Evolutionary conservation across 23 red algal species (phyloP), one percentile per base, ranked within the genome.

Genomic region (Chondrus crispus): DNA sequence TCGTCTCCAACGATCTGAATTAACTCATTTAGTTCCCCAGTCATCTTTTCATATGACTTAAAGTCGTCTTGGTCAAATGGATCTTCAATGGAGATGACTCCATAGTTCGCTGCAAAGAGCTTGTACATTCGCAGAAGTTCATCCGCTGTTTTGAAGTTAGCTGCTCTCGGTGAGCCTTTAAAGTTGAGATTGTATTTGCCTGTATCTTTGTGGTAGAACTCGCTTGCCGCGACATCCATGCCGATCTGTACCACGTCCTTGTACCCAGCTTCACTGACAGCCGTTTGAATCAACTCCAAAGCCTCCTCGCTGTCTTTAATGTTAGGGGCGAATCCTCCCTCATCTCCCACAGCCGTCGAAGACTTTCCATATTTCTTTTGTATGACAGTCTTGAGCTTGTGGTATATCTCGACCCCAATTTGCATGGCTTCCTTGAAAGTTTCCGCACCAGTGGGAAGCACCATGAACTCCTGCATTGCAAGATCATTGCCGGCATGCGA

Each of bases 381-480:
- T 19, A 98, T 88, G 28, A 98, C 64, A 48, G 49, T 40, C 68
- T 95, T 98, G 62, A 98, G 81, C 35, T 74, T 93, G 62, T 98
- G 96, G 66, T 98, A 95, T 37, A 95, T 81, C 53, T 98, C 96
- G 10, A 92, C 88, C 41, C 96, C 93, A 83, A 95, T 94, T 45
- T 54, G 68, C 88, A 98, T 94, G 22, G 96, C 96, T 33, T 97
- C 90, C 62, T 79, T 92, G 42, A 98, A 98, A 3, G 91, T 84
- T 1, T 74, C 87, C 18, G 94, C 97, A 26, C 97, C 97, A 22
- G 92, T 89, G 20, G 97, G 97, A 82, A 99, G 74, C 64, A 99
- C 93, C 60, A 96, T 94, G 74, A 99, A 99, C 83, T 99, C 97
- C 83, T 99, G 97, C 84, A 99, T 87, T 38, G 90, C 90, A 13